Conservation (phyloP, 179 eudicot species). For the Silene coronaria region DNA sequence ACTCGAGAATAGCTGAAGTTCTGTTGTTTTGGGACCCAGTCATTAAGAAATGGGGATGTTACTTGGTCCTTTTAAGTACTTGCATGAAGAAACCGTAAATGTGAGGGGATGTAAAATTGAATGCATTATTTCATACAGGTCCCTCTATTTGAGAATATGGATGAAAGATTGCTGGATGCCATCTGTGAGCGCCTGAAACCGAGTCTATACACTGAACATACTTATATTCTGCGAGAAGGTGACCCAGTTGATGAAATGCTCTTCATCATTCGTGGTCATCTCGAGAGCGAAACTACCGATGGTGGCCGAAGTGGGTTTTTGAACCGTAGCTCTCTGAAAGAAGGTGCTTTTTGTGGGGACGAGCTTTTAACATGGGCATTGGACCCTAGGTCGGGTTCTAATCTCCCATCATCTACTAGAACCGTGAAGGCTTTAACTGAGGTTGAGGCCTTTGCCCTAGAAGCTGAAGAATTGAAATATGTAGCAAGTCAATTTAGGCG, state of each 20-base stretch:
- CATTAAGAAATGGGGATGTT: too few species aligned
- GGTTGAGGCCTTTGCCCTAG: conserved; percentile 81
- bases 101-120: not conserved
- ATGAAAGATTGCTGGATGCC: conserved; percentile 80
- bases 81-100: too few species aligned
- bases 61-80: too few species aligned
- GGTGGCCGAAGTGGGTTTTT: conserved; percentile 88
- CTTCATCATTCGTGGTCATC: conserved; percentile 84
- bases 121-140: conserved; percentile 35
- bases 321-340: conserved; percentile 71
- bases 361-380: conserved; percentile 90
- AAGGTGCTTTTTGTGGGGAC: conserved; percentile 85
- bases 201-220: conserved; percentile 60
- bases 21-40: not conserved
- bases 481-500: conserved; percentile 88
- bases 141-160: conserved; percentile 86
- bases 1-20: not conserved
- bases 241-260: conserved; percentile 95
- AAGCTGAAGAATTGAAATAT: conserved; percentile 76
- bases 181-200: conserved; percentile 87
- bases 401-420: conserved; percentile 85
- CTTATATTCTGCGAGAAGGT: conserved; percentile 79
- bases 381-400: conserved; percentile 77
- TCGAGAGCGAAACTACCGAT: conserved; percentile 86
- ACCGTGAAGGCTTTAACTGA: conserved; percentile 75